Evolutionary conservation across 208 protist genomes (phyloP), one percentile per base, ranked within the genome.

Genomic region (Lotmaria passim): DNA sequence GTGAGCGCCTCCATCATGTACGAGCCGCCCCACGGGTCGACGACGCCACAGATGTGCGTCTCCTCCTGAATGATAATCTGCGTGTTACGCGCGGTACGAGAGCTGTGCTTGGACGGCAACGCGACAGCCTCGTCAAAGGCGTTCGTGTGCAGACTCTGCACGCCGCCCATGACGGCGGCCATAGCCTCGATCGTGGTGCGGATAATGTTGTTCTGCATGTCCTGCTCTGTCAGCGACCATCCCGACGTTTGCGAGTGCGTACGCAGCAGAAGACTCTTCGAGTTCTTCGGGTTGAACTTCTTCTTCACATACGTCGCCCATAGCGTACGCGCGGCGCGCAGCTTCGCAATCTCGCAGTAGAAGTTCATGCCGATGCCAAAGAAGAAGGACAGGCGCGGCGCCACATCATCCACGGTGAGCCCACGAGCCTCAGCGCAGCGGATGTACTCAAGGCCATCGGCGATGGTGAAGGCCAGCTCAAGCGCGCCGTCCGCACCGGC

Each of bases 311-410:
- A 79, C 10, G 83, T 76, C 0, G 97, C 90, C 98, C 97, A 99
- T 26, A 99, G 82, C n/a, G 79, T 78, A 51, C 97, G 83, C 3
- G 97, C 98, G 0, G 98, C 98, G 52, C 98, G 86, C 48, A 98
- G 81, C 82, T 98, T 99, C n/a, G 96, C 96, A 57, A 98, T 86
- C 66, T 96, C 93, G 64, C 97, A 96, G 81, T 98, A 99, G 65
- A 98, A 99, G 75, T 98, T 98, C 97, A 99, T 99, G 62, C 96
- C 96, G 47, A 98, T 98, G 46, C 85, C 95, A 59, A 97, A 98
- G 78, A 98, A 98, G 90, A 98, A 98, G 7, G 94, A 98, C 30
- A 98, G 87, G 17, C 96, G 83, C 43, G 97, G 97, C 11, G 96
- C 95, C 48, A 99, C 83, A n/a, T 95, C 77, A 73, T 99, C 97